Percentiles rank a stretch among this genome's conserved stretches.
Evolutionary conservation across 768 basidiomycete genomes (phyloP).

Genomic region (Leucosporidium yakuticum): DNA sequence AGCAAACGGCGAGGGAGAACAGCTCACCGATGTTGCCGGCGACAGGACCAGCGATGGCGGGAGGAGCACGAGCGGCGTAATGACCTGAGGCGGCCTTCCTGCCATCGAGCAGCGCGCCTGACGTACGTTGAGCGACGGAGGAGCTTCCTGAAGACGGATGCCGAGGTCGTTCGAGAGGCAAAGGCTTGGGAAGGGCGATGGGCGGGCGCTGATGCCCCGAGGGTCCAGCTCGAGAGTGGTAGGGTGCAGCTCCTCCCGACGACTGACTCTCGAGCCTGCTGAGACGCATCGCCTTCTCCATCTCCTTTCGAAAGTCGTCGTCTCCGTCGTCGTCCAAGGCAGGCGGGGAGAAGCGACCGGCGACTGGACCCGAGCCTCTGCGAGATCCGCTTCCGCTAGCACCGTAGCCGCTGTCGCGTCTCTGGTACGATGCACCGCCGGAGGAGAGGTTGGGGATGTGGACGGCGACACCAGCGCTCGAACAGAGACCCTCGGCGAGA

Average conservation of each 20-base stretch:
- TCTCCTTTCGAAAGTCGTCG: background rate
- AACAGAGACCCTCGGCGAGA: constrained; percentile 22
- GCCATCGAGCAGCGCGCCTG: background rate
- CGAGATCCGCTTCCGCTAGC: too few relatives aligned
- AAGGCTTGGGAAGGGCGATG: too few relatives aligned
- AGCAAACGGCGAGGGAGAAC: background rate
- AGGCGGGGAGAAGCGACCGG: background rate
- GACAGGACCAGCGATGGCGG: background rate
- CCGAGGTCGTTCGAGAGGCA: too few relatives aligned
- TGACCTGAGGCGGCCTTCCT: constrained; percentile 11
- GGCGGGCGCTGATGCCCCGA: too few relatives aligned
- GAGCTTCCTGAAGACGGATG: too few relatives aligned
- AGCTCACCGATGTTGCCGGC: background rate
- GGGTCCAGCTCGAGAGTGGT: too few relatives aligned
- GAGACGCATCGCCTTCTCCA: background rate
- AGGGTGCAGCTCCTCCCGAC: background rate
- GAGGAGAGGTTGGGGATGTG: constrained; percentile 2
- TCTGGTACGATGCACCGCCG: background rate
- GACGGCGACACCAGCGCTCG: background rate
- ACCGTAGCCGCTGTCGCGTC: background rate
- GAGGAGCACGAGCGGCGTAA: background rate
- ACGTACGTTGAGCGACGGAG: too few relatives aligned
- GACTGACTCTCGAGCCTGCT: background rate
- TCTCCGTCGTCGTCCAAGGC: constrained; percentile 2
- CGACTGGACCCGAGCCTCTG: too few relatives aligned